Evolutionary conservation across 192 early-diverging fungal species (phyloP).

Genomic region (Backusella circina): DNA sequence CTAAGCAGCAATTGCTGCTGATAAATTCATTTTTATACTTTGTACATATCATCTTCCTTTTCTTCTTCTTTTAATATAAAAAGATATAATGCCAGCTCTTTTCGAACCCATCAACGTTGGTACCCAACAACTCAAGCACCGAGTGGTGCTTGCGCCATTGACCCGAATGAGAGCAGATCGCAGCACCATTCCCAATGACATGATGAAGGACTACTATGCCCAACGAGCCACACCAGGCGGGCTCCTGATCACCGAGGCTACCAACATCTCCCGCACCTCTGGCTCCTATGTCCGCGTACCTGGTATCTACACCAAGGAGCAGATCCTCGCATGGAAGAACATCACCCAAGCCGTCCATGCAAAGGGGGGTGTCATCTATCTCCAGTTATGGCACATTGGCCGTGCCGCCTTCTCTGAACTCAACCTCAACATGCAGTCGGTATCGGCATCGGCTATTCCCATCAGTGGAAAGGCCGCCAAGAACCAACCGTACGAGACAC

Average conservation of each 20-base stretch:
- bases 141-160: slow-evolving; percentile 17
- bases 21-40: background rate
- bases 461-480: background rate
- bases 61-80: background rate
- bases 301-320: slow-evolving; percentile 34
- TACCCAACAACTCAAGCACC: slow-evolving; percentile 1
- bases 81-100: background rate
- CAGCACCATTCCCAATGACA: background rate
- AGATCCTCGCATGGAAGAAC: slow-evolving; percentile 46
- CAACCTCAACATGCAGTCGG: background rate
- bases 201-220: background rate
- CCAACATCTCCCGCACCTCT: background rate
- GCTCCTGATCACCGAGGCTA: slow-evolving; percentile 1
- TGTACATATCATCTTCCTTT: background rate
- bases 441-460: slow-evolving; percentile 11
- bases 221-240: slow-evolving; percentile 12
- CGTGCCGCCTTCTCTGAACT: slow-evolving; percentile 2
- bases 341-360: slow-evolving; percentile 53
- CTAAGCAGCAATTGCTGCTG: background rate
- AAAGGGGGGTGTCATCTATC: slow-evolving; percentile 51
- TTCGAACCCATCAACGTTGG: slow-evolving; percentile 18
- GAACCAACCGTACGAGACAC: slow-evolving; percentile 23
- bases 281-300: slow-evolving; percentile 19
- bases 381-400: slow-evolving; percentile 50
- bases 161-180: background rate